Percentiles rank a stretch among this genome's conserved stretches.
Conservation (phyloP, 495 filamentous ascomycete genomes). For the Neurospora tetraspora region DNA sequence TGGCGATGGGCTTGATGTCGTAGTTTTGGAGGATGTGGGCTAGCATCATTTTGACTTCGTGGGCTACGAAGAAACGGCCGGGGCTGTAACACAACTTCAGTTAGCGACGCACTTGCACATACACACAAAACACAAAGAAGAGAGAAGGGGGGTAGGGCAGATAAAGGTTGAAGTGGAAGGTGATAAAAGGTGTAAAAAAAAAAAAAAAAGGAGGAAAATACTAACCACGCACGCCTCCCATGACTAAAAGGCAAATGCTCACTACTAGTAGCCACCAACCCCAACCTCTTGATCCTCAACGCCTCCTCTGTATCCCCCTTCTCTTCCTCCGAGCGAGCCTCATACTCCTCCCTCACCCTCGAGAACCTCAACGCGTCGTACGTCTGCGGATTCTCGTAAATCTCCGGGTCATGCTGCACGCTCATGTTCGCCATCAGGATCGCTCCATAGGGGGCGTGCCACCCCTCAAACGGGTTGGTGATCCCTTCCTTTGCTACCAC, state of each 20-base stretch:
- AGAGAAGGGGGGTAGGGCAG: too few relatives aligned
- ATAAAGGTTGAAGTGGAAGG: too few relatives aligned
- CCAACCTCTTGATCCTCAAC: slow-evolving; percentile 16
- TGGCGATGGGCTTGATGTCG: slow-evolving; percentile 23
- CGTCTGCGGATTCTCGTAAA: slow-evolving; percentile 20
- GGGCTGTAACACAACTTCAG: too few relatives aligned
- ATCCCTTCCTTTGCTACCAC: slow-evolving; percentile 25
- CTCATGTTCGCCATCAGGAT: slow-evolving; percentile 22
- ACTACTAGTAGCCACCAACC: slow-evolving; percentile 29
- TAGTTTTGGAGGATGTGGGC: slow-evolving; percentile 32
- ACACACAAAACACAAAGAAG: too few relatives aligned
- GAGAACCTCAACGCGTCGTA: slow-evolving; percentile 27
- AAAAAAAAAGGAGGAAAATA: too few relatives aligned
- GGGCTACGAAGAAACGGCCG: slow-evolving; percentile 36
- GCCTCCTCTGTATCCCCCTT: slow-evolving; percentile 14
- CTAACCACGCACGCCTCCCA: slow-evolving; percentile 29
- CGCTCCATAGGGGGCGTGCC: slow-evolving; percentile 23
- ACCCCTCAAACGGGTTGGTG: slow-evolving; percentile 22
- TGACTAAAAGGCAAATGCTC: slow-evolving; percentile 27
- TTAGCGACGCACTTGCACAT: too few relatives aligned
- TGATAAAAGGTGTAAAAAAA: neutral
- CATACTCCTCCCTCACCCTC: slow-evolving; percentile 19
- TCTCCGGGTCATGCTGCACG: slow-evolving; percentile 22
- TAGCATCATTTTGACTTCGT: slow-evolving; percentile 33
- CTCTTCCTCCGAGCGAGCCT: slow-evolving; percentile 13